phyloP scores from a whole-genome alignment of 345 rosid genomes.

The Citrus sp. region DNA sequence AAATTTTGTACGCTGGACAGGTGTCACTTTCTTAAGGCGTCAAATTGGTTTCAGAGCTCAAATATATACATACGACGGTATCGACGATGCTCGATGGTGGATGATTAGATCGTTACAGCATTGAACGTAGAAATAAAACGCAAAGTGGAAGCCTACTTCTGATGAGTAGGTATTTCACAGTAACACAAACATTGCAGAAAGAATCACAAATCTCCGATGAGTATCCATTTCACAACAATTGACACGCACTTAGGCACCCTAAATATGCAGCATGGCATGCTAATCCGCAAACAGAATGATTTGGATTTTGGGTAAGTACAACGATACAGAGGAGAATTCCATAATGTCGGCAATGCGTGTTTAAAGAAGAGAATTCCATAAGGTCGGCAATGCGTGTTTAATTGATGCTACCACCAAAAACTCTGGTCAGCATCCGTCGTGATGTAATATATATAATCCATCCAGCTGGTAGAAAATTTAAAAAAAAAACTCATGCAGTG shows the following conservation, averaged over 20 bases:
- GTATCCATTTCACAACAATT: conserved; percentile 1
- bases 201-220: not conserved
- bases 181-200: not conserved
- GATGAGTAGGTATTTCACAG: not conserved
- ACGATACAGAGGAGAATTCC: not conserved
- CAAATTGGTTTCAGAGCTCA: not conserved
- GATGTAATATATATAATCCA: not conserved
- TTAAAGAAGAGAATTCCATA: not conserved
- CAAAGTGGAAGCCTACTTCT: not conserved
- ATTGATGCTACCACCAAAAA: not conserved
- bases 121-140: not conserved
- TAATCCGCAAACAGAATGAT: not conserved
- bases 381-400: not conserved
- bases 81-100: no score
- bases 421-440: not conserved
- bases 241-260: not conserved
- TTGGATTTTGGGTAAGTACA: not conserved
- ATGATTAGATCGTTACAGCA: not conserved
- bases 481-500: conserved; percentile 31
- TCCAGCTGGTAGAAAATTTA: not conserved
- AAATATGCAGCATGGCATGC: not conserved
- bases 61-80: not conserved
- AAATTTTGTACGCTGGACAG: no score
- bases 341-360: not conserved
- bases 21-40: no score